Evolutionary conservation across 768 basidiomycete species (phyloP), one percentile per base, ranked within the genome.

Genomic region (Neoboletus magnificus): DNA sequence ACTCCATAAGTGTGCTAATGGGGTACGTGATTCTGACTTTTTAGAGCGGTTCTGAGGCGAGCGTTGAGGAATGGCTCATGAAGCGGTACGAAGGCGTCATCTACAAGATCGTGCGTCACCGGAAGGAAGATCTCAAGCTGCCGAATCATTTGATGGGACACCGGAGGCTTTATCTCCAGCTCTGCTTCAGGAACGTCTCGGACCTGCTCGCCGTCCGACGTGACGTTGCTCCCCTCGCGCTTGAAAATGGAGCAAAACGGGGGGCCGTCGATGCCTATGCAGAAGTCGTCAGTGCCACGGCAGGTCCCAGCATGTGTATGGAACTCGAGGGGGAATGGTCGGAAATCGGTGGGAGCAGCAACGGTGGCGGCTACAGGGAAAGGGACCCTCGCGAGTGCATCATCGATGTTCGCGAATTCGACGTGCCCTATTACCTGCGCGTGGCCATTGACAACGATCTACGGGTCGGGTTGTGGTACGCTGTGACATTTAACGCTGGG

Each of bases 361-460:
- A 69, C 55, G 73, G 74, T 25, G 67, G 73, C 2, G 71, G 70
- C 18, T 78, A 70, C 44, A 72, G 76, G 61, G 89, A 92, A 64
- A 79, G 78, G 62, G 91, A 97, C 67, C 92, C 96, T n/a, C 80
- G 85, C 47, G 94, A 98, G 51, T 87, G 84, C 62, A 92, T 98
- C 67, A 84, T 97, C 68, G 97, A 99, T 68, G 82, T 96, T 44
- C 83, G 97, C 35, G 97, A 98, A 69, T 98, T 87, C 72, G 97
- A 99, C 71, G 92, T 98, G 27, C 91, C 93, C 1, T 99, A 98
- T 71, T 98, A 98, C 73, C 79, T 97, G 44, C 93, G 97, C 20
- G 96, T 98, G n/a, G 94, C 96, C 15, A 99, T 99, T 73, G 97
- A 99, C 81, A 93, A 95, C 69, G 93, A 98, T 44, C 82, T 98